phyloP scores from a whole-genome alignment of 352 stramenopile genomes.

The Pythium sp. region DNA sequence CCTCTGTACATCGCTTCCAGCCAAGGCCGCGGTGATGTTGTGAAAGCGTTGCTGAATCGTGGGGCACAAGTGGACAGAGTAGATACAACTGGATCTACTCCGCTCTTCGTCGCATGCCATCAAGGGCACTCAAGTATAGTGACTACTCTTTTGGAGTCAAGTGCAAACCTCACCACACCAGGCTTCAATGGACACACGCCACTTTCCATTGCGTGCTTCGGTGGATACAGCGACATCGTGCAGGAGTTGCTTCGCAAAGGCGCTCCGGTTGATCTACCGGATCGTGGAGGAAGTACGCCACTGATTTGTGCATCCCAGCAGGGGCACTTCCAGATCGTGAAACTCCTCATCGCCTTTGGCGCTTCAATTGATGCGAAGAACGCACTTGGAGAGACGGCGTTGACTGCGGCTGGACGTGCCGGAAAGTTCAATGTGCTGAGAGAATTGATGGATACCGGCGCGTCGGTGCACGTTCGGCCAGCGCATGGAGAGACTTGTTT shows the following conservation, averaged over 20 bases:
- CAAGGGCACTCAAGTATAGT: conserved; percentile 1
- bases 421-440: conserved; percentile 5
- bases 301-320: not conserved
- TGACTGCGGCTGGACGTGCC: conserved; percentile 1
- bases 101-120: not conserved
- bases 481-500: conserved; percentile 1
- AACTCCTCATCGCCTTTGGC: not conserved
- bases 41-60: conserved; percentile 1
- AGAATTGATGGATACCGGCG: not conserved
- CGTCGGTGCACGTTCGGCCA: not conserved
- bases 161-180: not conserved
- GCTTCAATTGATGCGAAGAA: not conserved
- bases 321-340: not conserved
- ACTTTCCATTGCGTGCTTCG: not conserved
- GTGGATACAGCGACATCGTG: not conserved
- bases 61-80: not conserved
- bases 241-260: not conserved
- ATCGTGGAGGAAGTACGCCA: not conserved
- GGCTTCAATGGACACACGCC: not conserved
- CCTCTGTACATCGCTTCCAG: conserved; percentile 1
- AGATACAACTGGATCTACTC: not conserved
- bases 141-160: not conserved
- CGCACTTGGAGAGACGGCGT: not conserved
- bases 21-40: not conserved
- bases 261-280: not conserved